Conservation (phyloP, 768 basidiomycete genomes). For the Serendipita indica region DNA sequence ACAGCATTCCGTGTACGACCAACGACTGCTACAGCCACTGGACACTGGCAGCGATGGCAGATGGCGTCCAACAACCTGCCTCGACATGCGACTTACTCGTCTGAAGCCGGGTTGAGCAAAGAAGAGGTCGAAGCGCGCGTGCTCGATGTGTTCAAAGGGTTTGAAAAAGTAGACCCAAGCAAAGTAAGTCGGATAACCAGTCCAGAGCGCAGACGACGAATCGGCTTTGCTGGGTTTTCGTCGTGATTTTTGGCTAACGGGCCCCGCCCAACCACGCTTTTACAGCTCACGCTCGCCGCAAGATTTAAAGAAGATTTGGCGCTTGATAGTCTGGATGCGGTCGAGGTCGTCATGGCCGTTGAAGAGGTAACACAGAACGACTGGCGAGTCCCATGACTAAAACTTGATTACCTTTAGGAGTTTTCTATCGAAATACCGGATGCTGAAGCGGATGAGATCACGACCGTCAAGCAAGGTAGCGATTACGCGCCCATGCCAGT, state of each 20-base stretch:
- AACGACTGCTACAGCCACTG: no score
- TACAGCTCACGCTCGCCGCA: constrained; percentile 48
- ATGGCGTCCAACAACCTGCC: constrained; percentile 12
- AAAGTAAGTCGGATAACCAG: constrained; percentile 36
- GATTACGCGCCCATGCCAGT: constrained; percentile 19
- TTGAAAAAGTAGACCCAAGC: constrained; percentile 69
- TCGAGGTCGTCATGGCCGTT: constrained; percentile 98
- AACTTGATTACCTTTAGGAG: constrained; percentile 39
- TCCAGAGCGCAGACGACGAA: not conserved
- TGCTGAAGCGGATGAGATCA: constrained; percentile 87
- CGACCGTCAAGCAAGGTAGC: constrained; percentile 84
- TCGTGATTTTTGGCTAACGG: not conserved
- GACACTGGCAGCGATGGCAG: constrained; percentile 3
- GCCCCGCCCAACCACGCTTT: not conserved
- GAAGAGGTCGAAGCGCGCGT: constrained; percentile 60
- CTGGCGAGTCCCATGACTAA: not conserved
- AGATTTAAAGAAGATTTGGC: constrained; percentile 73
- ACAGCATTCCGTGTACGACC: not conserved
- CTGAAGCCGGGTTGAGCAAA: constrained; percentile 48
- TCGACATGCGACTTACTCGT: constrained; percentile 43
- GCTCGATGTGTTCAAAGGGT: constrained; percentile 69
- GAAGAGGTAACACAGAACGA: constrained; percentile 54
- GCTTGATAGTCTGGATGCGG: constrained; percentile 89
- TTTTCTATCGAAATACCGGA: constrained; percentile 98
- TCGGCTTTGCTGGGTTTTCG: constrained; percentile 12